Evolutionary conservation across 306 rosid genomes (phyloP).

Genomic region (Prunus kanzakura): DNA sequence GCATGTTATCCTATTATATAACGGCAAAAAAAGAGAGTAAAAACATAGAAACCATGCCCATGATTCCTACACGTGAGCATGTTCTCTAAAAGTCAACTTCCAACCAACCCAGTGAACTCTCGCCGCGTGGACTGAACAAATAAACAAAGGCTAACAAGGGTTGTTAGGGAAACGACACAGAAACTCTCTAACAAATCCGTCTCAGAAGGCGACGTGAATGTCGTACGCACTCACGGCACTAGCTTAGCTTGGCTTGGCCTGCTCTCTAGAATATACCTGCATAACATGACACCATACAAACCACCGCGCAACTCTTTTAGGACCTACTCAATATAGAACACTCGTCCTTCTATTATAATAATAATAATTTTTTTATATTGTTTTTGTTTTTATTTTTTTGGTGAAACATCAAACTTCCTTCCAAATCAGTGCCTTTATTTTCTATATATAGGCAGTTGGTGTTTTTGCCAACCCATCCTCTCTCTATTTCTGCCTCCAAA

Average conservation of each 20-base stretch:
- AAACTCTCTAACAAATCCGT: slow-evolving; percentile 6
- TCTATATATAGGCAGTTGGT: slow-evolving; percentile 3
- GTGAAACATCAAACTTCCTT: too few species aligned
- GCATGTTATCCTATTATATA: background rate
- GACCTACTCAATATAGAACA: background rate
- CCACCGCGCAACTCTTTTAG: background rate
- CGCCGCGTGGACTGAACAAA: slow-evolving; percentile 16
- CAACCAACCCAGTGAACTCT: background rate
- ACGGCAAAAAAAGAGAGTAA: too few species aligned
- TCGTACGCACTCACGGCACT: background rate
- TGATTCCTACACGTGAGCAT: slow-evolving; percentile 19
- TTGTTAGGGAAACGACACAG: slow-evolving; percentile 16
- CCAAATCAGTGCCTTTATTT: background rate
- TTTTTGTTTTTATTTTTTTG: too few species aligned
- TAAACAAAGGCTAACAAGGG: background rate
- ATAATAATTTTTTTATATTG: too few species aligned
- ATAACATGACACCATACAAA: too few species aligned
- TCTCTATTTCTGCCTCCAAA: slow-evolving; percentile 1
- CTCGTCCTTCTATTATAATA: too few species aligned
- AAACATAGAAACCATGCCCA: background rate
- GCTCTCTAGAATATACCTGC: too few species aligned
- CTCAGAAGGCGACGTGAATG: slow-evolving; percentile 5
- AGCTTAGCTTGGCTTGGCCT: too few species aligned
- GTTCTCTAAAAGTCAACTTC: slow-evolving; percentile 10
- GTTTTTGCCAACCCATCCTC: background rate